Conservation (phyloP, 805 yeast species). For the Teunomyces aglyptinius region DNA sequence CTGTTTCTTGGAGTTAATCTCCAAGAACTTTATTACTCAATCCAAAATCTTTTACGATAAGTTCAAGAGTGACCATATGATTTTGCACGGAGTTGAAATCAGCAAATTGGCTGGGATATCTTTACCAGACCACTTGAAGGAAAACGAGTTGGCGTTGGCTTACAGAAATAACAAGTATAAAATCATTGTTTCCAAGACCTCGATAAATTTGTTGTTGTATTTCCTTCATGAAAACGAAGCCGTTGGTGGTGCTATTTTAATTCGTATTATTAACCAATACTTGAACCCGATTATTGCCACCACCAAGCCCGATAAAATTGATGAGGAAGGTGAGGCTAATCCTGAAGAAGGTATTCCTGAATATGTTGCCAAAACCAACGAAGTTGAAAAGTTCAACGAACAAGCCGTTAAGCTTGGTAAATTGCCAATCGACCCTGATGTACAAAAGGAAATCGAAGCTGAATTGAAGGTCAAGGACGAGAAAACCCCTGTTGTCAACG, state of each 20-base stretch:
- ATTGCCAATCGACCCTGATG: constrained; percentile 83
- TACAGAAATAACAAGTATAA: constrained; percentile 73
- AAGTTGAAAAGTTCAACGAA: constrained; percentile 61
- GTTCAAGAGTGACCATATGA: constrained; percentile 67
- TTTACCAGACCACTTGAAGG: constrained; percentile 75
- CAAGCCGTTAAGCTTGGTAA: constrained; percentile 79
- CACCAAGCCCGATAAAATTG: constrained; percentile 40
- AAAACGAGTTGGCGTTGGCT: constrained; percentile 76
- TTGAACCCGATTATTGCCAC: constrained; percentile 52
- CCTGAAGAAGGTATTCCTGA: constrained; percentile 54
- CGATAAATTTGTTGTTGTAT: constrained; percentile 78
- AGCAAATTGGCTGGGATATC: constrained; percentile 70
- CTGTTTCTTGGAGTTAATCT: constrained; percentile 74
- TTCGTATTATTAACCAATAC: constrained; percentile 82
- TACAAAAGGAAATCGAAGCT: constrained; percentile 77
- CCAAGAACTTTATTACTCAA: constrained; percentile 54
- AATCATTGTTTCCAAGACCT: constrained; percentile 75
- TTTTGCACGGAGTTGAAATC: constrained; percentile 77
- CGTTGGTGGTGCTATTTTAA: constrained; percentile 84
- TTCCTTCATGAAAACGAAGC: constrained; percentile 90
- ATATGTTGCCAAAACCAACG: constrained; percentile 40
- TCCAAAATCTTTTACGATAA: constrained; percentile 77
- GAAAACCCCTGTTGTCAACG: constrained; percentile 29
- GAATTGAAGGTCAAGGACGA: constrained; percentile 81
- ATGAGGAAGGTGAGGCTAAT: constrained; percentile 47